A percentile compares a stretch with the other conserved stretches of the same genome.
phyloP scores from a whole-genome alignment of 441 rosid genomes.

The Arabidopsis hybrid region DNA sequence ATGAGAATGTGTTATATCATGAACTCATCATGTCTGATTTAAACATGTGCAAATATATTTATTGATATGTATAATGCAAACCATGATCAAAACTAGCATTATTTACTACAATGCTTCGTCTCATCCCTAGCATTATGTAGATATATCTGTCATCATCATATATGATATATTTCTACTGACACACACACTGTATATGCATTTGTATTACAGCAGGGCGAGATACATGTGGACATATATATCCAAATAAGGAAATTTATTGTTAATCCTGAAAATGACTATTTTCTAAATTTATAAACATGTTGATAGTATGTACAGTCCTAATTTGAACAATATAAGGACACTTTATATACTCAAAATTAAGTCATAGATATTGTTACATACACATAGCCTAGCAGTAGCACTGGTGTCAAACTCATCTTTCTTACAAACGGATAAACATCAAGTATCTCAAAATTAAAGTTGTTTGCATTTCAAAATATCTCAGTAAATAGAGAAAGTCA shows the following conservation, averaged over 20 bases:
- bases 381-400: neutral
- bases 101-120: no score
- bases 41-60: no score
- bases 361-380: neutral
- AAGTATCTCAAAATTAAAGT: constrained; percentile 8
- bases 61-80: no score
- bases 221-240: no score
- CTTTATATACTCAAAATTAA: constrained; percentile 5
- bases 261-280: constrained; percentile 13
- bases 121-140: no score
- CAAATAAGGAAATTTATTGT: constrained; percentile 24
- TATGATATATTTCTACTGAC: no score
- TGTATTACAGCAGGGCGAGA: no score
- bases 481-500: constrained; percentile 21
- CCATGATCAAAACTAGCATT: no score
- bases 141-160: no score
- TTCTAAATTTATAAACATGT: constrained; percentile 9
- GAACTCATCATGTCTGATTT: neutral
- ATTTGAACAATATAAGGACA: neutral
- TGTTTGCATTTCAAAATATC: constrained; percentile 38
- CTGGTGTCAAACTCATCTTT: constrained; percentile 25
- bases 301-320: neutral
- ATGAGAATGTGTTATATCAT: constrained; percentile 4
- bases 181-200: no score
- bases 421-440: constrained; percentile 17